phyloP scores from a whole-genome alignment of 148 eudicot species.

The Silene conica region DNA sequence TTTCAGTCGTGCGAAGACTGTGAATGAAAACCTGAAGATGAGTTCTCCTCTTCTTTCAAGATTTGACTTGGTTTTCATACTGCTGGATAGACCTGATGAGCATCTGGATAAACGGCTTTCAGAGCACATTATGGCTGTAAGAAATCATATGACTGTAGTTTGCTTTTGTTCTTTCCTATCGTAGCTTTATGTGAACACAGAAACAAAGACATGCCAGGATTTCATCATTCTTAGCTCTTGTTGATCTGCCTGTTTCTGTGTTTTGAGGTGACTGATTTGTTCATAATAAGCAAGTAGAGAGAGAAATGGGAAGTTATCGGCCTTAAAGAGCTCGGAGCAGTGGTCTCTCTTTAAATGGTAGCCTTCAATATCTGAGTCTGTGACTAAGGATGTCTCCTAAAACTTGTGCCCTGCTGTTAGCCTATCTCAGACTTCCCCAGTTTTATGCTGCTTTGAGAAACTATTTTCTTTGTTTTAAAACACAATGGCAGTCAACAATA shows the following conservation, averaged over 20 bases:
- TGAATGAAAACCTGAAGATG: constrained; percentile 96
- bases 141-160: constrained; percentile 24
- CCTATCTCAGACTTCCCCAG: not conserved
- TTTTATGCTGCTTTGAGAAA: not conserved
- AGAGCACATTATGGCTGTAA: constrained; percentile 97
- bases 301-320: constrained; percentile 5
- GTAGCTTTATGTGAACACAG: not conserved
- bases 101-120: constrained; percentile 83
- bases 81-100: constrained; percentile 94
- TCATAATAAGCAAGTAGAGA: not conserved
- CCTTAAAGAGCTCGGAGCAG: constrained; percentile 2
- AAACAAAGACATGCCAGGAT: not conserved
- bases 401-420: not conserved
- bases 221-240: not conserved
- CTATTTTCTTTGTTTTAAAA: too few relatives aligned
- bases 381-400: not conserved
- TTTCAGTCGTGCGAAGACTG: constrained; percentile 97
- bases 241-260: not conserved
- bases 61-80: constrained; percentile 93
- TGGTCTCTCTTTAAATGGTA: not conserved
- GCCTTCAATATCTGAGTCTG: not conserved
- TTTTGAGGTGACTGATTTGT: not conserved
- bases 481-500: too few relatives aligned
- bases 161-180: constrained; percentile 7
- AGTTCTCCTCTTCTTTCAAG: constrained; percentile 89